Conservation (phyloP, 2,329 filamentous ascomycete genomes). For the Capronia epimyces region DNA sequence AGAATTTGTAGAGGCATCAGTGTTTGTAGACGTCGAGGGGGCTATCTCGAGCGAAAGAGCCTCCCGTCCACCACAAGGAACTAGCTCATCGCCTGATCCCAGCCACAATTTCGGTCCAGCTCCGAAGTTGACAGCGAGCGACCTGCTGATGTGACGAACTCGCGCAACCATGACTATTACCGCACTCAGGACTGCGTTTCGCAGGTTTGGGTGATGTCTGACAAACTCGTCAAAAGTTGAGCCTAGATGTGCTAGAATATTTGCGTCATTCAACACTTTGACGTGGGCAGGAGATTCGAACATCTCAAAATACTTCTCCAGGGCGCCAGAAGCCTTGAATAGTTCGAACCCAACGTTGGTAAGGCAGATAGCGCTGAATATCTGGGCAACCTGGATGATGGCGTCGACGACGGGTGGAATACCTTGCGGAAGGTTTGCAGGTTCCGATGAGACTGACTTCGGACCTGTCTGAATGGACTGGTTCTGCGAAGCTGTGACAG, state of each 20-base stretch:
- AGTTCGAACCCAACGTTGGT: constrained; percentile 82
- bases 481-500: constrained; percentile 47
- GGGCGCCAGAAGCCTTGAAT: constrained; percentile 73
- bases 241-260: constrained; percentile 69
- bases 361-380: constrained; percentile 88
- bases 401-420: constrained; percentile 86
- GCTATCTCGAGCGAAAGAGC: constrained; percentile 24
- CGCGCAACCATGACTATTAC: constrained; percentile 83
- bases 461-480: constrained; percentile 37
- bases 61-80: constrained; percentile 52
- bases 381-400: constrained; percentile 77
- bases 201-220: constrained; percentile 82
- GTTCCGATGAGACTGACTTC: constrained; percentile 32
- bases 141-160: constrained; percentile 67
- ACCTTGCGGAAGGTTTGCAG: constrained; percentile 52
- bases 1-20: constrained; percentile 11
- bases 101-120: constrained; percentile 76
- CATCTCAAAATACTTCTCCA: constrained; percentile 89
- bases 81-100: constrained; percentile 52
- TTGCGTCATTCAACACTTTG: constrained; percentile 72
- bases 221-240: constrained; percentile 88
- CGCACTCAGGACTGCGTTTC: constrained; percentile 73
- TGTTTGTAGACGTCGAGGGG: constrained; percentile 5
- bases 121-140: constrained; percentile 61
- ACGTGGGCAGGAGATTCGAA: constrained; percentile 91